A percentile compares a stretch with the other conserved stretches of the same genome.
Conservation (phyloP, 176 grass and related monocot genomes). For the Echinochloa phyllopogon region DNA sequence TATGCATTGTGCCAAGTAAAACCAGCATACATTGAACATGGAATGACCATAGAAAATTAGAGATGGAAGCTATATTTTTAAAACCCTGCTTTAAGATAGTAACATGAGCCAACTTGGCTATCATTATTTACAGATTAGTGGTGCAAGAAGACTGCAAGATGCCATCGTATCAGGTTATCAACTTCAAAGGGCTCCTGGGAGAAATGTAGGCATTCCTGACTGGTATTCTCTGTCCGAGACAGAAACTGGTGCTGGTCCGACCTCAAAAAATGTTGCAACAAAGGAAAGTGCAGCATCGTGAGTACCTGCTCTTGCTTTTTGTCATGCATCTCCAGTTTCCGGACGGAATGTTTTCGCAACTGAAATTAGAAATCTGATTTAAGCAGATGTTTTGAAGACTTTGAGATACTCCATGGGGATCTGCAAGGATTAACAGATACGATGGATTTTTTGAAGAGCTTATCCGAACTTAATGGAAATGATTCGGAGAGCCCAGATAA, state of each 20-base stretch:
- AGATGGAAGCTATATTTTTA: slow-evolving; percentile 14
- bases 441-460: slow-evolving; percentile 75
- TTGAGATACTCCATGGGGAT: slow-evolving; percentile 90
- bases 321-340: slow-evolving; percentile 1
- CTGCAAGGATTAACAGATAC: slow-evolving; percentile 89
- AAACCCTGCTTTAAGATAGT: slow-evolving; percentile 18
- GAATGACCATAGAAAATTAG: neutral
- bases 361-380: slow-evolving; percentile 40
- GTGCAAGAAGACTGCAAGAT: slow-evolving; percentile 82
- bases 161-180: slow-evolving; percentile 95
- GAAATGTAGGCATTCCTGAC: slow-evolving; percentile 81
- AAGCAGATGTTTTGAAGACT: slow-evolving; percentile 76
- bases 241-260: slow-evolving; percentile 66
- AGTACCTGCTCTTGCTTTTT: slow-evolving; percentile 32
- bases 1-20: slow-evolving; percentile 20
- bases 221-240: slow-evolving; percentile 96
- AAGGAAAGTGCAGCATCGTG: slow-evolving; percentile 64
- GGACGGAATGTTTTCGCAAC: slow-evolving; percentile 18
- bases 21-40: slow-evolving; percentile 1
- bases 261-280: slow-evolving; percentile 32
- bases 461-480: slow-evolving; percentile 70
- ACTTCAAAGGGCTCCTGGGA: slow-evolving; percentile 82
- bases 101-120: slow-evolving; percentile 16
- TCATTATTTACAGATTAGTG: slow-evolving; percentile 55
- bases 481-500: slow-evolving; percentile 67